Conservation (phyloP, 2,329 filamentous ascomycete species). For the Cercospora sojina region DNA sequence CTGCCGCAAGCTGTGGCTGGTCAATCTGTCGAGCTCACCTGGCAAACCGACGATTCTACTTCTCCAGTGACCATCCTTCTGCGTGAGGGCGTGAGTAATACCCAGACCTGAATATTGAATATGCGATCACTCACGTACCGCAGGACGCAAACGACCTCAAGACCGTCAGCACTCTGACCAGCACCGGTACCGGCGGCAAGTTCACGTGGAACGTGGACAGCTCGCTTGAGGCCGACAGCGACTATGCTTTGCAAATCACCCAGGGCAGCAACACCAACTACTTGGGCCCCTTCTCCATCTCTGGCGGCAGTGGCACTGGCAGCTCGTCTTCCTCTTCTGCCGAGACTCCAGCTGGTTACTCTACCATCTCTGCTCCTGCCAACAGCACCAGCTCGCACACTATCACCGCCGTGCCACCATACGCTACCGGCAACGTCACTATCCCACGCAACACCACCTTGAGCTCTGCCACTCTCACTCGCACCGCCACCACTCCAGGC, state of each 20-base stretch:
- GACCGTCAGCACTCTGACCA: slow-evolving; percentile 44
- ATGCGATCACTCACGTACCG: background rate
- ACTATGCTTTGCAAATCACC: slow-evolving; percentile 61
- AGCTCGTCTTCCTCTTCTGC: slow-evolving; percentile 34
- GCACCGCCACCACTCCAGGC: slow-evolving; percentile 14
- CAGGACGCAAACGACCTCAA: slow-evolving; percentile 47
- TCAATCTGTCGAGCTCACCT: slow-evolving; percentile 37
- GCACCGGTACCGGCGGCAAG: slow-evolving; percentile 25
- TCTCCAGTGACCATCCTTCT: slow-evolving; percentile 56
- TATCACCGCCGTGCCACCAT: slow-evolving; percentile 22
- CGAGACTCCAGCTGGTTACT: slow-evolving; percentile 32
- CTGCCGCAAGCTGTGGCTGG: slow-evolving; percentile 51
- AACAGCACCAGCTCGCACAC: slow-evolving; percentile 14
- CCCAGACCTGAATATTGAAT: background rate
- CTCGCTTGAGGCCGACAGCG: slow-evolving; percentile 43
- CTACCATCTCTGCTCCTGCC: slow-evolving; percentile 15
- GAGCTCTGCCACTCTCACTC: slow-evolving; percentile 27
- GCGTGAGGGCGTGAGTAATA: slow-evolving; percentile 47
- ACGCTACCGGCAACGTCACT: slow-evolving; percentile 26
- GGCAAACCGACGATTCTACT: slow-evolving; percentile 29
- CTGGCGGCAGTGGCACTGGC: slow-evolving; percentile 34
- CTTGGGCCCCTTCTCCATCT: slow-evolving; percentile 52
- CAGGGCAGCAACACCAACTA: slow-evolving; percentile 57
- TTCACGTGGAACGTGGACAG: slow-evolving; percentile 52
- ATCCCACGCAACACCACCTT: slow-evolving; percentile 35